Percentiles rank a stretch among this genome's conserved stretches.
Evolutionary conservation across 2,329 filamentous ascomycete species (phyloP).

Genomic region (Coleophoma crateriformis): DNA sequence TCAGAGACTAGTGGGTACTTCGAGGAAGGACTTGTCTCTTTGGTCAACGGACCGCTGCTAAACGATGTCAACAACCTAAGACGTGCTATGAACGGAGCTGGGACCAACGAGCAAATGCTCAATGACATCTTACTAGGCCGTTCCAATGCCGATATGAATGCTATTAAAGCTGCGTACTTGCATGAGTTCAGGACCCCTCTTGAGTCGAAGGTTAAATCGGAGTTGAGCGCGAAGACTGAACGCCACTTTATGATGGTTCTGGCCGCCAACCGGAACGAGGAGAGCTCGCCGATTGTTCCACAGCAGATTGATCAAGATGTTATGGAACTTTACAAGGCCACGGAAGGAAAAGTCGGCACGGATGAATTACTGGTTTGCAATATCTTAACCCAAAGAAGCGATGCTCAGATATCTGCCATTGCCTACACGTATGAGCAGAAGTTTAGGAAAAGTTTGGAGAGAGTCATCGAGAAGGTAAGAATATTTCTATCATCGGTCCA

Average conservation of each 20-base stretch:
- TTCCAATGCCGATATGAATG: constrained; percentile 80
- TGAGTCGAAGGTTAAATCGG: constrained; percentile 66
- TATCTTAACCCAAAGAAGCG: constrained; percentile 69
- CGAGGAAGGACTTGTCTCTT: constrained; percentile 65
- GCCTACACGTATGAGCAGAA: constrained; percentile 66
- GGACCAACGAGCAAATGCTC: constrained; percentile 80
- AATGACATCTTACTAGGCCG: constrained; percentile 82
- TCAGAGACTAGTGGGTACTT: constrained; percentile 74
- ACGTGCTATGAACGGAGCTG: constrained; percentile 69
- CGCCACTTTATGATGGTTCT: constrained; percentile 80
- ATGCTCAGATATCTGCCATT: constrained; percentile 81
- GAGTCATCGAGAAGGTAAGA: constrained; percentile 64
- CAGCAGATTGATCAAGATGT: constrained; percentile 72
- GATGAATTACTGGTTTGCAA: constrained; percentile 74
- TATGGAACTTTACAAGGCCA: constrained; percentile 68
- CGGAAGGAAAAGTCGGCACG: constrained; percentile 66
- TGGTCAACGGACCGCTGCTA: constrained; percentile 72
- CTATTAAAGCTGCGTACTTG: constrained; percentile 78
- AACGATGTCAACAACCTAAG: constrained; percentile 69
- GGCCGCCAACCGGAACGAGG: constrained; percentile 68
- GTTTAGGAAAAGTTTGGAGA: constrained; percentile 65
- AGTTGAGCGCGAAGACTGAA: constrained; percentile 83
- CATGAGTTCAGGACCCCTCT: constrained; percentile 60
- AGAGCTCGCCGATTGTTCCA: constrained; percentile 67
- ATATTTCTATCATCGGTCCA: too few relatives aligned